A percentile compares a stretch with the other conserved stretches of the same genome.
Conservation (phyloP, 202 grass and related monocot species). For the Elaeis oleifera region DNA sequence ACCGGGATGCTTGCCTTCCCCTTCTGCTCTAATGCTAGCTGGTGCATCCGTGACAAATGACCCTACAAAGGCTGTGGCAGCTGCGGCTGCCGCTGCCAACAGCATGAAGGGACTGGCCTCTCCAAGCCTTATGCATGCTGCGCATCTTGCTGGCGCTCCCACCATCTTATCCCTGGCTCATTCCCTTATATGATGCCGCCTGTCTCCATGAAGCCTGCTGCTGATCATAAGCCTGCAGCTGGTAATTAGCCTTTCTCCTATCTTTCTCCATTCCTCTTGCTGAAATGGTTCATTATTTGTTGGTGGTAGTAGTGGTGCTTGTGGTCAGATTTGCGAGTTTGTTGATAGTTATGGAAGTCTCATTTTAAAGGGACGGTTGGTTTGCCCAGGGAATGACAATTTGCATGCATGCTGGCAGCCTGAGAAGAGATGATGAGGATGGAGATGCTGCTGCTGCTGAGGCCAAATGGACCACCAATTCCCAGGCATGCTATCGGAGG, state of each 20-base stretch:
- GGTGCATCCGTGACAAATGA: slow-evolving; percentile 19
- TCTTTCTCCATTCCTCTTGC: background rate
- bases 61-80: slow-evolving; percentile 14
- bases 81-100: slow-evolving; percentile 27
- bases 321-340: no score
- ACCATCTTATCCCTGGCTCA: slow-evolving; percentile 35
- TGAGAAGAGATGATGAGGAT: slow-evolving; percentile 12
- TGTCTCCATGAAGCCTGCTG: slow-evolving; percentile 41
- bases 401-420: slow-evolving; percentile 19
- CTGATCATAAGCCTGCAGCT: slow-evolving; percentile 73
- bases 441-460: background rate
- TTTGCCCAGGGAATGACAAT: slow-evolving; percentile 15
- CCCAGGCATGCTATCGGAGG: no score
- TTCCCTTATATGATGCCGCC: slow-evolving; percentile 46
- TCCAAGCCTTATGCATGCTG: slow-evolving; percentile 28
- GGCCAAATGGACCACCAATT: background rate
- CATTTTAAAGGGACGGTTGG: background rate
- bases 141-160: slow-evolving; percentile 35
- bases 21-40: slow-evolving; percentile 26
- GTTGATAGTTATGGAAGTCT: no score
- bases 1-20: slow-evolving; percentile 27
- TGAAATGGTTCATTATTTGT: no score
- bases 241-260: slow-evolving; percentile 28
- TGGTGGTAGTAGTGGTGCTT: no score
- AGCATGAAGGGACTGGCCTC: slow-evolving; percentile 37